Base-by-base conservation (phyloP, 768 basidiomycete genomes). In the Mycena galopus region DNA sequence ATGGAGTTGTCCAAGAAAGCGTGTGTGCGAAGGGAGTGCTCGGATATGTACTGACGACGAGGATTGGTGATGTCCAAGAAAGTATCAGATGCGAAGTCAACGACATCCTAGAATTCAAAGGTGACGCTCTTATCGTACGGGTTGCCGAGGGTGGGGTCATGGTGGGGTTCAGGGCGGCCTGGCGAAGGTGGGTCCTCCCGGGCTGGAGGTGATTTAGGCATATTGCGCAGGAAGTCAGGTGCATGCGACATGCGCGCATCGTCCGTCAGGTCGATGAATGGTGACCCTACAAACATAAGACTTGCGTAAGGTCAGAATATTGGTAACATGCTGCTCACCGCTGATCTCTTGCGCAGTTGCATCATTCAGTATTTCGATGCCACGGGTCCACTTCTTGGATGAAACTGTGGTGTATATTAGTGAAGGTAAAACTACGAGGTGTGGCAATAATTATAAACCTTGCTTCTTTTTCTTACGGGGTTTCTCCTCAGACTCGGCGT, bases 81-180 rank as follows among this genome's bases (percentile, higher is more conserved):
- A n/a, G n/a, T n/a, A n/a, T n/a, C n/a, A n/a, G n/a, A n/a, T n/a
- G n/a, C n/a, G n/a, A n/a, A n/a, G n/a, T n/a, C n/a, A n/a, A n/a
- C n/a, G n/a, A n/a, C n/a, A n/a, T n/a, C n/a, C 61, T 63, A 63
- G 17, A 47, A 63, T 32, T 29, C 16, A 42, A 63, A 63, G 1
- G 21, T 50, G 42, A 63, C 25, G 27, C 30, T 23, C 44, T 63
- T 47, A 17, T 63, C 44, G 44, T 63, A 63, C 10, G 61, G 61
- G 16, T 63, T 63, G 30, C 61, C 61, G 1, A 63, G 17, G 17
- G 42, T 29, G 5, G 61, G 19, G 29, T 50, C 61, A 21, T 63
- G 16, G 27, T 47, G 27, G 4, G 25, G 21, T 14, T 63, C 42
- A 19, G 61, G 32, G 44, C 61, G 39, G 44, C 44, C 61, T 39